These are phyloP conservation scores for Capsicum baccatum DNA, from an alignment of 257 asterid species.

Conservation along the genomic window DNA sequence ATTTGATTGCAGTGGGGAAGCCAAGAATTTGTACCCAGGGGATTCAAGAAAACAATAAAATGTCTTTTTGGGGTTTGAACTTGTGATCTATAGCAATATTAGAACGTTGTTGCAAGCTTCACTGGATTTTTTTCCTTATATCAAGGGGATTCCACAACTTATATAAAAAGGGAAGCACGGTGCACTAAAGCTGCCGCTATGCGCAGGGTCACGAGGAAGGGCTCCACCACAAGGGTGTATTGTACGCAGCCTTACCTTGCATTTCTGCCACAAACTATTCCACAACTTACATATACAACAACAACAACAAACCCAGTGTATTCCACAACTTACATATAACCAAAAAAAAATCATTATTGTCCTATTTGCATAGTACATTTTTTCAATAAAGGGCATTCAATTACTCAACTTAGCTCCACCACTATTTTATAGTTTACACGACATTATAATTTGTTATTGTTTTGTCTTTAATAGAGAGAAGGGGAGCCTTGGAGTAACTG, in stretches of 20 bases:
- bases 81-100: not conserved
- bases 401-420: constrained; percentile 5
- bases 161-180: not conserved
- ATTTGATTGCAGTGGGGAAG: constrained; percentile 6
- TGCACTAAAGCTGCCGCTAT: too few relatives aligned
- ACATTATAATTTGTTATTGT: not conserved
- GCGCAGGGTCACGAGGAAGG: too few relatives aligned
- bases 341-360: not conserved
- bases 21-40: not conserved
- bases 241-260: too few relatives aligned
- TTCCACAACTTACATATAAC: not conserved
- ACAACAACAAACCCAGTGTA: too few relatives aligned
- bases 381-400: not conserved
- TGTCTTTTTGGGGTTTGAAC: not conserved
- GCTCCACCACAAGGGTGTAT: too few relatives aligned
- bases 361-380: not conserved
- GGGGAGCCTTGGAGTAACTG: too few relatives aligned
- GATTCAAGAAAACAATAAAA: not conserved
- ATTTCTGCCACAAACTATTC: too few relatives aligned
- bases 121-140: not conserved
- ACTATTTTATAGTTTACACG: not conserved
- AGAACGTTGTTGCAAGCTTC: not conserved
- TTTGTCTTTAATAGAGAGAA: not conserved
- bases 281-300: not conserved
- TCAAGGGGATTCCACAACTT: not conserved